phyloP scores from a whole-genome alignment of 2,329 filamentous ascomycete species.

The Diaporthe aspalathi region DNA sequence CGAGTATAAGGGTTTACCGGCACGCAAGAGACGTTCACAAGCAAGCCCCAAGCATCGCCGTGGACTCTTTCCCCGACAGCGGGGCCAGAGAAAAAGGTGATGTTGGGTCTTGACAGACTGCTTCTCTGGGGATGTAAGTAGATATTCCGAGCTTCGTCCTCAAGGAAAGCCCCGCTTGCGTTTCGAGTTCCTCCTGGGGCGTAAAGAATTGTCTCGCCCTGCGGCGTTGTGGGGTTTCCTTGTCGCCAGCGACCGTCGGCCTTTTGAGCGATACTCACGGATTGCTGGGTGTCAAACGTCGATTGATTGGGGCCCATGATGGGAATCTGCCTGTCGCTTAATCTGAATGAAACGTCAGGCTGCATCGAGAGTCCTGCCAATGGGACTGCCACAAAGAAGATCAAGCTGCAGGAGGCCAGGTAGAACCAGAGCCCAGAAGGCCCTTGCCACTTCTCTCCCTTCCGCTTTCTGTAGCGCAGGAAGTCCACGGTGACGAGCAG shows the following conservation, averaged over 20 bases:
- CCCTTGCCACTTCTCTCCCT: too few relatives aligned
- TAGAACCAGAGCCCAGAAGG: too few relatives aligned
- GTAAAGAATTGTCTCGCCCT: conserved; percentile 3
- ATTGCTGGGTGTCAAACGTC: too few relatives aligned
- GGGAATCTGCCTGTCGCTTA: too few relatives aligned
- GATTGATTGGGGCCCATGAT: too few relatives aligned
- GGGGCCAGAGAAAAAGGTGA: conserved; percentile 3
- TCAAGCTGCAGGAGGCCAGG: too few relatives aligned
- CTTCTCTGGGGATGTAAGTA: neutral
- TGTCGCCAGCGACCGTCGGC: conserved; percentile 8
- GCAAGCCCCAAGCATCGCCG: conserved; percentile 3
- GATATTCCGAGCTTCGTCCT: neutral
- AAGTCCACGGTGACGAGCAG: too few relatives aligned
- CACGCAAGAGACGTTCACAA: conserved; percentile 6
- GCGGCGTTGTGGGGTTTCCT: neutral
- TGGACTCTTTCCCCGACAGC: conserved; percentile 5
- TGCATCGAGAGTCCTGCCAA: too few relatives aligned
- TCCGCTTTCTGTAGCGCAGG: too few relatives aligned
- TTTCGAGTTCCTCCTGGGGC: neutral
- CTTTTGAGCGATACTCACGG: too few relatives aligned
- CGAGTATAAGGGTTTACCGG: neutral
- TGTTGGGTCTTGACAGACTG: neutral
- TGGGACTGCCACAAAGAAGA: too few relatives aligned
- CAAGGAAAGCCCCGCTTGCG: neutral
- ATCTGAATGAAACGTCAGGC: too few relatives aligned